These are phyloP conservation scores for Pseudogymnoascus sp. DNA, from an alignment of 2,329 filamentous ascomycete genomes.

Conservation along the genomic window DNA sequence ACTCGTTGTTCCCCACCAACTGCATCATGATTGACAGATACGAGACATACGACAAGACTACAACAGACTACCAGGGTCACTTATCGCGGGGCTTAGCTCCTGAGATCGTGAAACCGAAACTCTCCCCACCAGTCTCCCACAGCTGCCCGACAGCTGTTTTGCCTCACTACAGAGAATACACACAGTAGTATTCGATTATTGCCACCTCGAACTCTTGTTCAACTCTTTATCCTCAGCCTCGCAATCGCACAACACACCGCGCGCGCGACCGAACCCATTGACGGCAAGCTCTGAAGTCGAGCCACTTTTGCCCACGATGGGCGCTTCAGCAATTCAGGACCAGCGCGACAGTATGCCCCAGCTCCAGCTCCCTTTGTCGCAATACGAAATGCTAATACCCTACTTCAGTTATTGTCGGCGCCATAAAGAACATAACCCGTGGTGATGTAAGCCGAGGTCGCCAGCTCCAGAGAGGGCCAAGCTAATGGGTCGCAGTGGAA, in stretches of 20 bases:
- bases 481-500: conserved; percentile 66
- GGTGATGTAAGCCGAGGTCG: conserved; percentile 59
- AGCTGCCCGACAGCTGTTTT: not conserved
- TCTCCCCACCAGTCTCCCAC: conserved; percentile 4
- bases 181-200: not conserved
- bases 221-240: not conserved
- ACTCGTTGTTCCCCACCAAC: not conserved
- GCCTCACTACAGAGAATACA: not conserved
- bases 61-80: conserved; percentile 10
- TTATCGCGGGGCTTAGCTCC: conserved; percentile 8
- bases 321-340: conserved; percentile 74
- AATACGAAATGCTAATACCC: not conserved
- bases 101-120: conserved; percentile 10
- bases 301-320: conserved; percentile 55
- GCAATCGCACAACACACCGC: not conserved
- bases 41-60: no score
- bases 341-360: conserved; percentile 64
- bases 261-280: not conserved
- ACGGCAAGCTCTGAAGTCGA: conserved; percentile 4
- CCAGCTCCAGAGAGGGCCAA: conserved; percentile 15
- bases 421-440: conserved; percentile 70
- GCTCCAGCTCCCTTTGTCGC: conserved; percentile 2
- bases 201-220: not conserved
- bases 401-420: conserved; percentile 59
- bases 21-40: conserved; percentile 1